Evolutionary conservation across 768 basidiomycete species (phyloP).

Genomic region (Podaxis carcinomalis): DNA sequence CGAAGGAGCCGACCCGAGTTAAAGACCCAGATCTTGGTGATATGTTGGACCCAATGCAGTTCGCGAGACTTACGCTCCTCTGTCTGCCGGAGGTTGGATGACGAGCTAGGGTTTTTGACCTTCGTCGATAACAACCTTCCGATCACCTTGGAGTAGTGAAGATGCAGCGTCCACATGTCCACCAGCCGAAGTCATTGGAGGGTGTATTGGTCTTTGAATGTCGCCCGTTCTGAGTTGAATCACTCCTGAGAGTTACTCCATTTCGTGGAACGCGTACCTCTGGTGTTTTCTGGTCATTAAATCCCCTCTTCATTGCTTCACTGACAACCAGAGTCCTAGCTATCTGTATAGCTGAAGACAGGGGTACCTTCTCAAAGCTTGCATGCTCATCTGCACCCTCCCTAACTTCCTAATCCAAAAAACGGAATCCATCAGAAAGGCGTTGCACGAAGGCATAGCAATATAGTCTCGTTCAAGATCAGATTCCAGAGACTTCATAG

Average conservation of each 20-base stretch:
- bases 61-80: conserved; percentile 6
- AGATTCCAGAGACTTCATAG: not conserved
- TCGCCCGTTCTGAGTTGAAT: not conserved
- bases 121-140: not conserved
- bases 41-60: conserved; percentile 1
- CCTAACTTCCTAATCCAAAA: not conserved
- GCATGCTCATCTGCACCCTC: not conserved
- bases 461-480: not conserved
- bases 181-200: not conserved
- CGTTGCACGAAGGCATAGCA: not conserved
- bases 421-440: conserved; percentile 4
- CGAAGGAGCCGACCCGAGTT: not conserved
- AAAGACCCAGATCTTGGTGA: conserved; percentile 5
- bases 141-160: not conserved
- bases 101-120: not conserved
- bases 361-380: not conserved
- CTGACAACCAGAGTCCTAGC: not conserved
- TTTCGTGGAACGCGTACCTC: not conserved
- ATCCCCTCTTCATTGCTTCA: not conserved
- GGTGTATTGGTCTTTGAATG: not conserved
- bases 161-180: not conserved
- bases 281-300: not conserved
- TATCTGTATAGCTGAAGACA: not conserved
- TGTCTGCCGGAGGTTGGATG: not conserved
- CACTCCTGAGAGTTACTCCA: not conserved